Evolutionary conservation across 1,284 basidiomycete genomes (phyloP).

Genomic region (Rhodotorula sp.): DNA sequence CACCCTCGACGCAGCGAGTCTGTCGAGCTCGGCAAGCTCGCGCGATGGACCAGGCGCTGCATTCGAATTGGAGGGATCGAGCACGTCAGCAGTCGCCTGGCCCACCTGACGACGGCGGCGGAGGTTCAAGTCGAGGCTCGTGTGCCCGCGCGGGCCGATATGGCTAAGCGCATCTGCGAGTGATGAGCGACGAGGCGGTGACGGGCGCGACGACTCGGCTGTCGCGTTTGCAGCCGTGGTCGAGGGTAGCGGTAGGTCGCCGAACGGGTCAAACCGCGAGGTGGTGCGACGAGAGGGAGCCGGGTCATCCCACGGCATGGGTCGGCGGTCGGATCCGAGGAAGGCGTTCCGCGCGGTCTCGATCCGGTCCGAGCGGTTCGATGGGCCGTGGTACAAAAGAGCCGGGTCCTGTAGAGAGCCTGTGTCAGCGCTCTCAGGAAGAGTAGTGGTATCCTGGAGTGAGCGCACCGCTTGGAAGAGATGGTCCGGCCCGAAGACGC

Average conservation of each 20-base stretch:
- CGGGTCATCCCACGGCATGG: slow-evolving; percentile 10
- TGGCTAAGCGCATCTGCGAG: slow-evolving; percentile 10
- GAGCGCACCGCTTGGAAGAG: not conserved
- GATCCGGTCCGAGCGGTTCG: too few species aligned
- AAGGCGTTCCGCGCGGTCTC: not conserved
- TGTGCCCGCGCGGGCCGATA: not conserved
- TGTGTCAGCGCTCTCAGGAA: not conserved
- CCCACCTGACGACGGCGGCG: not conserved
- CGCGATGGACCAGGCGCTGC: too few species aligned
- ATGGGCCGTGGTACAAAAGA: too few species aligned
- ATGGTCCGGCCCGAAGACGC: not conserved
- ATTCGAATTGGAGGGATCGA: too few species aligned
- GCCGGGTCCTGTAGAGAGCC: too few species aligned
- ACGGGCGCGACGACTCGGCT: not conserved
- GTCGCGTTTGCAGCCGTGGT: not conserved
- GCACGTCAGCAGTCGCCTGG: not conserved
- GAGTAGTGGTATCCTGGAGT: too few species aligned
- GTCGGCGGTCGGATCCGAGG: not conserved
- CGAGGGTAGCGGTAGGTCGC: not conserved
- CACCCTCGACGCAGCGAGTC: not conserved
- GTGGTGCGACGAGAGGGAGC: not conserved
- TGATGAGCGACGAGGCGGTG: not conserved
- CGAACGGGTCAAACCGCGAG: slow-evolving; percentile 8
- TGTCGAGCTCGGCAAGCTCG: too few species aligned
- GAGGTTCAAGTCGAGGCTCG: not conserved